Percentiles rank a stretch among this genome's conserved stretches.
These are phyloP conservation scores for Centaurea solstitialis DNA, from an alignment of 129 eudicot species.

Conservation along the genomic window DNA sequence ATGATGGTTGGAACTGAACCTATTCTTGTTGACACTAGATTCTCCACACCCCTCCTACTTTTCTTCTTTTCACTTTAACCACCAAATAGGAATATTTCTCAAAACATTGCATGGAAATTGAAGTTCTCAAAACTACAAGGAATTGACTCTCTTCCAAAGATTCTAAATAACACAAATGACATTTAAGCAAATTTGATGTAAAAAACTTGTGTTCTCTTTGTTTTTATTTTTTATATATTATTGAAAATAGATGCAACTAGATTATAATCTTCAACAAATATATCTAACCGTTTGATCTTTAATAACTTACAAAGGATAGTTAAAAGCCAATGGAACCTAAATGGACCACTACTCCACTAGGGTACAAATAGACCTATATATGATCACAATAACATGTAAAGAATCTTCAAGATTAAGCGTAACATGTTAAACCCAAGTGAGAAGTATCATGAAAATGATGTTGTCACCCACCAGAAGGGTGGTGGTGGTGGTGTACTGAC, in stretches of 20 bases:
- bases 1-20: not conserved
- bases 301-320: not conserved
- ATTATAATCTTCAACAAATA: not conserved
- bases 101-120: not conserved
- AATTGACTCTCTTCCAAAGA: slow-evolving; percentile 16
- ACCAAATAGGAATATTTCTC: slow-evolving; percentile 25
- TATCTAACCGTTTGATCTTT: not conserved
- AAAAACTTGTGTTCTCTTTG: not conserved
- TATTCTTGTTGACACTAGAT: slow-evolving; percentile 8
- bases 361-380: slow-evolving; percentile 3
- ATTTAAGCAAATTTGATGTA: not conserved
- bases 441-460: not conserved
- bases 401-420: slow-evolving; percentile 9
- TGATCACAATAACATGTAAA: not conserved
- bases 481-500: too few relatives aligned
- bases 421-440: slow-evolving; percentile 13
- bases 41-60: slow-evolving; percentile 8
- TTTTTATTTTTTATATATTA: not conserved
- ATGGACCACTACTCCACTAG: slow-evolving; percentile 3
- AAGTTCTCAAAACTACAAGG: slow-evolving; percentile 26
- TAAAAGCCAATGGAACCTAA: not conserved
- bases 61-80: slow-evolving; percentile 29
- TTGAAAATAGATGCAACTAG: not conserved
- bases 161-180: not conserved
- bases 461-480: too few relatives aligned